These are phyloP conservation scores for Pestalotiopsis fici DNA, from an alignment of 2,329 filamentous ascomycete species.

Conservation along the genomic window DNA sequence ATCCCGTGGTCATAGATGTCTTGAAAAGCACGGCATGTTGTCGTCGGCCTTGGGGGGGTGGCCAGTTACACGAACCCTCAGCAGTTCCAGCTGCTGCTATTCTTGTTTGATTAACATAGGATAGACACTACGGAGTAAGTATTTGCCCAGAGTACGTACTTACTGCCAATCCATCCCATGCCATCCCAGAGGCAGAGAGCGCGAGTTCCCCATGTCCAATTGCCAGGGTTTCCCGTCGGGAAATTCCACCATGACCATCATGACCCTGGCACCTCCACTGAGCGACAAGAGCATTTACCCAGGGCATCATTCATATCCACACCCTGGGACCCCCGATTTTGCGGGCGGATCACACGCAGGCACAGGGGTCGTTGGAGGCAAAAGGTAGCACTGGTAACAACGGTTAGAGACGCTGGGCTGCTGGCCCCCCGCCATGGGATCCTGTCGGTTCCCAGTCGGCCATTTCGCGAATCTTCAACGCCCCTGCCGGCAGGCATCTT, in stretches of 20 bases:
- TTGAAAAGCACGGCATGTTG: background rate
- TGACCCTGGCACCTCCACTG: background rate
- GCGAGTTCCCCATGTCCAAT: too few species aligned
- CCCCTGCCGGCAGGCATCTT: slow-evolving; percentile 5
- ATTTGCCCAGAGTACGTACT: too few species aligned
- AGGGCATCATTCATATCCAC: background rate
- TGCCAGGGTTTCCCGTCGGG: too few species aligned
- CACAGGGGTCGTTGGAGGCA: background rate
- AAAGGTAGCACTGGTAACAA: background rate
- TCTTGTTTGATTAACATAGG: too few species aligned
- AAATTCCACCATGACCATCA: too few species aligned
- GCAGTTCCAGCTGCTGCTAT: too few species aligned
- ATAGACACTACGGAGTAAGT: too few species aligned
- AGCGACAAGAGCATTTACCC: background rate
- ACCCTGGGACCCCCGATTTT: background rate
- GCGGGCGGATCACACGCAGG: slow-evolving; percentile 5
- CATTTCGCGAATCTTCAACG: background rate
- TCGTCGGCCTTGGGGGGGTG: too few species aligned
- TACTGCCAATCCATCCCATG: background rate
- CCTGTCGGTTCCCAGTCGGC: too few species aligned
- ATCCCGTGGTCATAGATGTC: background rate
- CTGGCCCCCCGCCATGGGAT: background rate
- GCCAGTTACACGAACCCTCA: too few species aligned
- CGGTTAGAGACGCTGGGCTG: too few species aligned
- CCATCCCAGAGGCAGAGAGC: too few species aligned